A percentile compares a stretch with the other conserved stretches of the same genome.
phyloP scores from a whole-genome alignment of 2,329 filamentous ascomycete species.

The Aspergillus sp. region DNA sequence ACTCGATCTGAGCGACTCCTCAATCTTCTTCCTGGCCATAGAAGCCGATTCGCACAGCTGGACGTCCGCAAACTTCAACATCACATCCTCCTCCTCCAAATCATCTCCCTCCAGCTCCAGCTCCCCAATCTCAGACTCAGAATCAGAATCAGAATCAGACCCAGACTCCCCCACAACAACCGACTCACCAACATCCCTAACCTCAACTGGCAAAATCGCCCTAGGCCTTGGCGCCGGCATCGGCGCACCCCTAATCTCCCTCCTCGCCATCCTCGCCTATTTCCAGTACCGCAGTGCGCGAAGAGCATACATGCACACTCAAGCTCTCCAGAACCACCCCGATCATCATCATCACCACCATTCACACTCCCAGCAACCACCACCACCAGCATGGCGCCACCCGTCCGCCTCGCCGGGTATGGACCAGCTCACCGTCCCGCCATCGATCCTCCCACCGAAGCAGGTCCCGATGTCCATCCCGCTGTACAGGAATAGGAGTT shows the following conservation, averaged over 20 bases:
- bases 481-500: too few relatives aligned
- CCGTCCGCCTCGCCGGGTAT: not conserved
- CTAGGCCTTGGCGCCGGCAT: constrained; percentile 7
- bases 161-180: not conserved
- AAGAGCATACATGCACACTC: not conserved
- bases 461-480: not conserved
- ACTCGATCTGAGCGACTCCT: not conserved
- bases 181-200: not conserved
- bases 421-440: not conserved
- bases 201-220: constrained; percentile 11
- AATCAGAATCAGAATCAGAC: not conserved
- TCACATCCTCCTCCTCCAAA: not conserved
- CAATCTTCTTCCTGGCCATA: constrained; percentile 1
- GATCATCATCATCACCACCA: not conserved
- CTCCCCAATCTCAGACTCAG: not conserved
- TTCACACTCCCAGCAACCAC: not conserved
- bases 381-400: not conserved
- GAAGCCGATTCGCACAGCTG: not conserved
- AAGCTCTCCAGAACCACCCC: too few relatives aligned
- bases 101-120: not conserved
- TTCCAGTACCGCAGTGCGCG: constrained; percentile 1
- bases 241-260: constrained; percentile 3
- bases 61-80: not conserved
- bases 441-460: not conserved
- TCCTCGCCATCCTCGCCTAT: constrained; percentile 9